Percentiles rank a stretch among this genome's conserved stretches.
These are phyloP conservation scores for Amesomyces nigricolor DNA, from an alignment of 2,329 filamentous ascomycete genomes.

Conservation along the genomic window DNA sequence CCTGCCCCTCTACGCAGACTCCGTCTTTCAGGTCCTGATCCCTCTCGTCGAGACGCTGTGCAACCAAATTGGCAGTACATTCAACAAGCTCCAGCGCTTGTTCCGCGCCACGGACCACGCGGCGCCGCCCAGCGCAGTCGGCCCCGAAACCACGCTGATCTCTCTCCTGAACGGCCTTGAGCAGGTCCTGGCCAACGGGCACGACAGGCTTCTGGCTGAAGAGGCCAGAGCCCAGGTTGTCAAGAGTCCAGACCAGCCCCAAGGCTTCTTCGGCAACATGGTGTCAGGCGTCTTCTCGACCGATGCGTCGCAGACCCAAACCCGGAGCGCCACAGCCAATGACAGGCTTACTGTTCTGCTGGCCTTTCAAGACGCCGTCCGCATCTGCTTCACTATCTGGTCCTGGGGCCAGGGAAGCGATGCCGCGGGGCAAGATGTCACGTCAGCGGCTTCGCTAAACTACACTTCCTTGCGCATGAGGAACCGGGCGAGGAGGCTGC, in stretches of 20 bases:
- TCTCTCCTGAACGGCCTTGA: slow-evolving; percentile 91
- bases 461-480: slow-evolving; percentile 89
- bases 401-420: slow-evolving; percentile 73
- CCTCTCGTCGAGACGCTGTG: slow-evolving; percentile 89
- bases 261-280: slow-evolving; percentile 91
- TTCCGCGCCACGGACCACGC: slow-evolving; percentile 41
- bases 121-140: slow-evolving; percentile 28
- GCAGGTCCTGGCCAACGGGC: slow-evolving; percentile 78
- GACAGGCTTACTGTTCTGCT: slow-evolving; percentile 87
- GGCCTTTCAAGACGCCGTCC: slow-evolving; percentile 94
- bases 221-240: slow-evolving; percentile 62
- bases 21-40: slow-evolving; percentile 84
- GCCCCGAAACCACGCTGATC: slow-evolving; percentile 68
- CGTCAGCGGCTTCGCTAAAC: slow-evolving; percentile 73
- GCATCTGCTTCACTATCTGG: slow-evolving; percentile 91
- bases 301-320: slow-evolving; percentile 69
- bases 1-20: slow-evolving; percentile 74
- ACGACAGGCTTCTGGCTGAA: slow-evolving; percentile 73
- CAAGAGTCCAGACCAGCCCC: slow-evolving; percentile 77
- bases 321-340: slow-evolving; percentile 82
- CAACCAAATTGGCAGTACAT: slow-evolving; percentile 66
- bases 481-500: slow-evolving; percentile 76
- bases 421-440: slow-evolving; percentile 53
- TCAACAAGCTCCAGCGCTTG: slow-evolving; percentile 61
- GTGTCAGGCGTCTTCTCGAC: slow-evolving; percentile 84